phyloP scores from a whole-genome alignment of 176 grass and related monocot genomes.

The Oryza glaberrima region DNA sequence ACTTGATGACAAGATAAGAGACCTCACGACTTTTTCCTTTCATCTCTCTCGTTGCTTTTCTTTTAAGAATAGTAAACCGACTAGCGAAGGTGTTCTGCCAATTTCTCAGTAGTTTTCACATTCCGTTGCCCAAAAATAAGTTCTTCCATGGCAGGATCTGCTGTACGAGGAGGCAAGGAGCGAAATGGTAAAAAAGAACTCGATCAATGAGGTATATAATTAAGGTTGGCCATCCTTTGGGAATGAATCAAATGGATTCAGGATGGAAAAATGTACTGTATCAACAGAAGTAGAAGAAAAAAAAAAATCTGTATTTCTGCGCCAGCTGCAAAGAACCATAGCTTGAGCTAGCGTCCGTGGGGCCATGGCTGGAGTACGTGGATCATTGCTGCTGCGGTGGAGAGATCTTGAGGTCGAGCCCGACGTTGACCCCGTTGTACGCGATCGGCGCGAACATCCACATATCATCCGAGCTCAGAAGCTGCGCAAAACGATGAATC shows the following conservation, averaged over 20 bases:
- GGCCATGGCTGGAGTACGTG: neutral
- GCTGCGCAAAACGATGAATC: slow-evolving; percentile 37
- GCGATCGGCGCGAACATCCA: slow-evolving; percentile 98
- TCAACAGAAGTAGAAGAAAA: neutral
- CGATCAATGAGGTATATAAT: neutral
- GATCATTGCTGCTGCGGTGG: slow-evolving; percentile 58
- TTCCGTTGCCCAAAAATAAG: too few species aligned
- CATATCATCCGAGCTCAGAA: slow-evolving; percentile 89
- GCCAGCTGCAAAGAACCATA: slow-evolving; percentile 19
- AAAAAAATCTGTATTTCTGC: slow-evolving; percentile 6
- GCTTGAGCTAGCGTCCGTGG: neutral
- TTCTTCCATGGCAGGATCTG: too few species aligned
- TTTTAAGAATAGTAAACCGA: too few species aligned
- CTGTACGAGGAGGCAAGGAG: neutral
- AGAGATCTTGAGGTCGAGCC: slow-evolving; percentile 87
- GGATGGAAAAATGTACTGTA: neutral
- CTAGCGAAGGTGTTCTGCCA: too few species aligned
- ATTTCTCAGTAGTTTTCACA: too few species aligned
- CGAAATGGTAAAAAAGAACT: neutral
- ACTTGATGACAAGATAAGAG: too few species aligned
- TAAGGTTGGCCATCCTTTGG: neutral
- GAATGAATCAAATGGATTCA: slow-evolving; percentile 34
- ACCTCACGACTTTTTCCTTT: too few species aligned
- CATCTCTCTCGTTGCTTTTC: too few species aligned
- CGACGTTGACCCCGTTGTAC: slow-evolving; percentile 91